These are phyloP conservation scores for Hanseniaspora singularis DNA, from an alignment of 805 yeast genomes.

Conservation along the genomic window DNA sequence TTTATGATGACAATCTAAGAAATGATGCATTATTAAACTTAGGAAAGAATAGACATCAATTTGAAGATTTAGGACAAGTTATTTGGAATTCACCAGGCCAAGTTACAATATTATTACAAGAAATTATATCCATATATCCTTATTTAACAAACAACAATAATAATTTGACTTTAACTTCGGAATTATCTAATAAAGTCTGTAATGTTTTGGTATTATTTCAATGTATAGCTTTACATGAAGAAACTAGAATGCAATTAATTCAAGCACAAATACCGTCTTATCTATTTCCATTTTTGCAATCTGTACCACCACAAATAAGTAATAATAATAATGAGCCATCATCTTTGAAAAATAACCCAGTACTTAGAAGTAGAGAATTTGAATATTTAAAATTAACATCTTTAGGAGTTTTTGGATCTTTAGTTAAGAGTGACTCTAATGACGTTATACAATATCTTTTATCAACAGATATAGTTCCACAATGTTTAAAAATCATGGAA, in stretches of 20 bases:
- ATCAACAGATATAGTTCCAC: slow-evolving; percentile 92
- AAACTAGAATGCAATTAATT: slow-evolving; percentile 72
- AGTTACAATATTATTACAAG: slow-evolving; percentile 82
- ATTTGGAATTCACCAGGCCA: slow-evolving; percentile 96
- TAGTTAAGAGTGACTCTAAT: slow-evolving; percentile 89
- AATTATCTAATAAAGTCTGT: slow-evolving; percentile 87
- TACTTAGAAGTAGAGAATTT: slow-evolving; percentile 81
- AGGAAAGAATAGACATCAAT: slow-evolving; percentile 89
- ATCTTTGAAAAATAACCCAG: slow-evolving; percentile 41
- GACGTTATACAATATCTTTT: slow-evolving; percentile 84
- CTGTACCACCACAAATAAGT: neutral
- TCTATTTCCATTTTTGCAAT: slow-evolving; percentile 68
- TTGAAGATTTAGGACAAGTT: slow-evolving; percentile 83
- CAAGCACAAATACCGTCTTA: slow-evolving; percentile 88
- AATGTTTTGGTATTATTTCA: slow-evolving; percentile 89
- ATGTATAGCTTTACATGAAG: slow-evolving; percentile 92
- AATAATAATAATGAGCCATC: neutral
- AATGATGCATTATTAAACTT: slow-evolving; percentile 86
- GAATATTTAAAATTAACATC: slow-evolving; percentile 88
- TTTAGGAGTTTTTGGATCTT: slow-evolving; percentile 91
- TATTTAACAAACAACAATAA: slow-evolving; percentile 37
- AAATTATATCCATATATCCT: slow-evolving; percentile 83
- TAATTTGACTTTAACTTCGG: slow-evolving; percentile 59
- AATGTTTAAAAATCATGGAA: slow-evolving; percentile 91
- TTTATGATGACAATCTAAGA: slow-evolving; percentile 79